Evolutionary conservation across 108 stramenopile genomes (phyloP).

Genomic region (Cyclotella baltica): DNA sequence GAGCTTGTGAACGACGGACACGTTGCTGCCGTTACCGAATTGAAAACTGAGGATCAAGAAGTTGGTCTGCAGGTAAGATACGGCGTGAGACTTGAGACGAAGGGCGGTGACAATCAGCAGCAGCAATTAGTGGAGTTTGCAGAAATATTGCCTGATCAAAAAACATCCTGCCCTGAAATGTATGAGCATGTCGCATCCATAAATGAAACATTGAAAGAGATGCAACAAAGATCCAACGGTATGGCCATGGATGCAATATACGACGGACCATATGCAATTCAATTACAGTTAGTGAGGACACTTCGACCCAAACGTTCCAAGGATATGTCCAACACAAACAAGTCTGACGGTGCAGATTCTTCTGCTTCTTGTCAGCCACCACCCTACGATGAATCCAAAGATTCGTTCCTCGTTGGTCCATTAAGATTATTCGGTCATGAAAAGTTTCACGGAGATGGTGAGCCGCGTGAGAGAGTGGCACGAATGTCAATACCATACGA

Average conservation of each 20-base stretch:
- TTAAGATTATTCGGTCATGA: slow-evolving; percentile 48
- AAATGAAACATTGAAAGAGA: slow-evolving; percentile 46
- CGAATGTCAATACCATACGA: slow-evolving; percentile 10
- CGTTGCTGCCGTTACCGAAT: slow-evolving; percentile 7
- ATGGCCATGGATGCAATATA: slow-evolving; percentile 34
- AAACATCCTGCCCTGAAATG: background rate
- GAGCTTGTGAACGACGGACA: slow-evolving; percentile 15
- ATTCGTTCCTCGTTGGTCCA: slow-evolving; percentile 64
- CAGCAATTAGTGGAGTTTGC: slow-evolving; percentile 1
- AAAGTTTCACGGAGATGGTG: slow-evolving; percentile 43
- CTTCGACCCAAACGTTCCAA: slow-evolving; percentile 63
- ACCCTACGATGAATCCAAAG: slow-evolving; percentile 52
- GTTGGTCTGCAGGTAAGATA: slow-evolving; percentile 6
- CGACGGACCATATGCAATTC: slow-evolving; percentile 53
- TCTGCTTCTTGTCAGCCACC: slow-evolving; percentile 53
- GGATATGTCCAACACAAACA: slow-evolving; percentile 32
- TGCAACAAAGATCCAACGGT: slow-evolving; percentile 21
- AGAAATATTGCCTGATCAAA: slow-evolving; percentile 9
- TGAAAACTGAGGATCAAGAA: background rate
- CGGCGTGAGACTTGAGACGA: slow-evolving; percentile 1
- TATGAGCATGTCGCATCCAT: slow-evolving; percentile 32
- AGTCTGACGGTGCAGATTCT: slow-evolving; percentile 20
- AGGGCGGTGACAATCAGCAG: background rate
- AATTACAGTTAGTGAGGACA: slow-evolving; percentile 66
- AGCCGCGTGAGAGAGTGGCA: slow-evolving; percentile 48